Percentiles rank a stretch among this genome's conserved stretches.
Evolutionary conservation across 2,329 filamentous ascomycete species (phyloP).

Genomic region (Mycosphaerella sp.): DNA sequence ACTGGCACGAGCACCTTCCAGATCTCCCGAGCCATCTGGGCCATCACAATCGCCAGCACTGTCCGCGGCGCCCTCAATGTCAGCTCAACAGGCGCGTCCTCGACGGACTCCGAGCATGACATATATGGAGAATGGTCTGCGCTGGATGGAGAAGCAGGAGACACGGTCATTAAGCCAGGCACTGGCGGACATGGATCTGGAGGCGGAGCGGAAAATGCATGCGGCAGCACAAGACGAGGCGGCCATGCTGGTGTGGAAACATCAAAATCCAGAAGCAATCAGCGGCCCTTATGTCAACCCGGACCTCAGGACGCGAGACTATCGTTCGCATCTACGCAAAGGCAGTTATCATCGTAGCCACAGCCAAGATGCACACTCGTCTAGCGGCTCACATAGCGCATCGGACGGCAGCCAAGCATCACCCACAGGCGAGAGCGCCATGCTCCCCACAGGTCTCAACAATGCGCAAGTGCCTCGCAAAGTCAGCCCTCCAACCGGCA

Average conservation of each 20-base stretch:
- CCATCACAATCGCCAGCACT: conserved; percentile 13
- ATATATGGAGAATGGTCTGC: conserved; percentile 66
- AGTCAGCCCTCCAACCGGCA: conserved; percentile 18
- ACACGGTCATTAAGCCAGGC: conserved; percentile 62
- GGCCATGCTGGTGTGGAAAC: conserved; percentile 70
- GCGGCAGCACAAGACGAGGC: conserved; percentile 68
- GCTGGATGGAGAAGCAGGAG: conserved; percentile 79
- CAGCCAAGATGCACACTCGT: conserved; percentile 28
- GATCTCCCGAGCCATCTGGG: conserved; percentile 29
- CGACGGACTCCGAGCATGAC: conserved; percentile 53
- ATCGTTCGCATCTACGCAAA: conserved; percentile 62
- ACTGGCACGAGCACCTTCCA: conserved; percentile 25
- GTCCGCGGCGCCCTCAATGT: conserved; percentile 35
- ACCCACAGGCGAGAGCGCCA: conserved; percentile 7
- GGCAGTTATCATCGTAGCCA: conserved; percentile 60
- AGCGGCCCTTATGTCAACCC: conserved; percentile 36
- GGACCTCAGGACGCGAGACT: conserved; percentile 38
- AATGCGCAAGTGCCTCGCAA: conserved; percentile 17
- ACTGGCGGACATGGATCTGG: conserved; percentile 65
- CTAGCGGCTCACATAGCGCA: conserved; percentile 14
- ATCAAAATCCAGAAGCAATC: conserved; percentile 62
- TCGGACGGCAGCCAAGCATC: conserved; percentile 19
- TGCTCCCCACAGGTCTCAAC: conserved; percentile 12
- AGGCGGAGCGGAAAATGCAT: conserved; percentile 59
- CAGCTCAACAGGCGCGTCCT: conserved; percentile 39